A percentile compares a stretch with the other conserved stretches of the same genome.
Evolutionary conservation across 257 asterid genomes (phyloP).

Genomic region (Jacaranda mimosifolia): DNA sequence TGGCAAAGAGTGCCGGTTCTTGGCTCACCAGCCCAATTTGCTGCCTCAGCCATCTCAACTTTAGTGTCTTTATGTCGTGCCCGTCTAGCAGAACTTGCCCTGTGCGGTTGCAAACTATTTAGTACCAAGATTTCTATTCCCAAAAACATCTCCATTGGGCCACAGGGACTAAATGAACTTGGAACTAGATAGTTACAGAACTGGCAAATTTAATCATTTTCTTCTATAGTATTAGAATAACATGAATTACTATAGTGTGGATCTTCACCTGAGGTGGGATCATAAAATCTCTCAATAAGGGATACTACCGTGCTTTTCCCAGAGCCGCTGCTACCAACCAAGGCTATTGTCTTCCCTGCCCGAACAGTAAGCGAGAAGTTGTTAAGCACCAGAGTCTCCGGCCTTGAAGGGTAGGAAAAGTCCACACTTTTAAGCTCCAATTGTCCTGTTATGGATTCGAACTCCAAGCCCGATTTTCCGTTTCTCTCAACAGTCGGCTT

Average conservation of each 20-base stretch:
- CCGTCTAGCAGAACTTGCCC: slow-evolving; percentile 86
- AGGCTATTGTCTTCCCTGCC: slow-evolving; percentile 86
- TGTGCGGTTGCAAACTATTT: slow-evolving; percentile 46
- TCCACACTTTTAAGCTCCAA: slow-evolving; percentile 75
- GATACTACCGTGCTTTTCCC: slow-evolving; percentile 95
- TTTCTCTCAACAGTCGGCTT: slow-evolving; percentile 70
- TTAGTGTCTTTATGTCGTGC: slow-evolving; percentile 70
- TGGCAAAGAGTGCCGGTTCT: slow-evolving; percentile 91
- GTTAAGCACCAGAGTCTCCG: slow-evolving; percentile 65
- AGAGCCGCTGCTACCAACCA: slow-evolving; percentile 93
- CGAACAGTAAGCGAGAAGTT: slow-evolving; percentile 70
- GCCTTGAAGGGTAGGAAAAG: slow-evolving; percentile 84
- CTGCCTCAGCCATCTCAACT: slow-evolving; percentile 81
- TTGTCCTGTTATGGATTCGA: slow-evolving; percentile 73
- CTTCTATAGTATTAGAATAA: background rate
- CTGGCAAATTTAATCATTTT: slow-evolving; percentile 13
- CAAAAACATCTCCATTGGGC: slow-evolving; percentile 12
- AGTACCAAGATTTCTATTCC: slow-evolving; percentile 25
- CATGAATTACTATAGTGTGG: background rate
- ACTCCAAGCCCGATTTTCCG: slow-evolving; percentile 64
- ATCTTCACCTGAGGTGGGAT: slow-evolving; percentile 77
- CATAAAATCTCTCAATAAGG: slow-evolving; percentile 91
- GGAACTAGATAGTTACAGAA: background rate
- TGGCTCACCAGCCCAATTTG: slow-evolving; percentile 95
- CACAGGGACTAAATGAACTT: slow-evolving; percentile 20